Evolutionary conservation across 257 asterid species (phyloP).

Genomic region (Catharanthus roseus): DNA sequence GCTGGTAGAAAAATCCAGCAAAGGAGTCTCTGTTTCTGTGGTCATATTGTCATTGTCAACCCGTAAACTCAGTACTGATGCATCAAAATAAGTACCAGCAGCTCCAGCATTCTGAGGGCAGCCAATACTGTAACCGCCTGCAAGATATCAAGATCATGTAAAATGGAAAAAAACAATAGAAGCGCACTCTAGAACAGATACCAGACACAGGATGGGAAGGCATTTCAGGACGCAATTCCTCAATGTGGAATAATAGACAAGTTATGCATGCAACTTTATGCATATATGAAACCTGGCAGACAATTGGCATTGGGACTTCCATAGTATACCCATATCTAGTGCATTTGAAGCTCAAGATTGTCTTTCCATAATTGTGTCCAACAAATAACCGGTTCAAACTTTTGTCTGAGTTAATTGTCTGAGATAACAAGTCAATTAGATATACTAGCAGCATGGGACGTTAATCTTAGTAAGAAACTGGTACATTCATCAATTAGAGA

Average conservation of each 20-base stretch:
- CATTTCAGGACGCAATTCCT: not conserved
- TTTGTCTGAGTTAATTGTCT: too few species aligned
- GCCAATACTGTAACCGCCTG: slow-evolving; percentile 89
- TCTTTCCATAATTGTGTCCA: not conserved
- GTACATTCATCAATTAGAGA: not conserved
- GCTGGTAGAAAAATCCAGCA: slow-evolving; percentile 86
- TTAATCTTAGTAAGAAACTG: not conserved
- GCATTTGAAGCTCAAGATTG: slow-evolving; percentile 1
- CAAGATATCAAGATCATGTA: slow-evolving; percentile 27
- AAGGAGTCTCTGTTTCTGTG: slow-evolving; percentile 94
- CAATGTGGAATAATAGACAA: not conserved
- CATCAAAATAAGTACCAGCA: slow-evolving; percentile 98
- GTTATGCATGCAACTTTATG: not conserved
- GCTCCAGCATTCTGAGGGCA: slow-evolving; percentile 94
- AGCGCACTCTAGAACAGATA: not conserved
- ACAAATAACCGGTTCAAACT: not conserved
- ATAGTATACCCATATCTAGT: not conserved
- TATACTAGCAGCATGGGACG: not conserved
- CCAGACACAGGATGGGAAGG: not conserved
- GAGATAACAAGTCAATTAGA: not conserved
- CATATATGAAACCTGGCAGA: slow-evolving; percentile 2
- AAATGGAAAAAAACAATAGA: not conserved
- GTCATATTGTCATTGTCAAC: slow-evolving; percentile 81
- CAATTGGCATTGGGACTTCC: not conserved
- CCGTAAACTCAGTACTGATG: slow-evolving; percentile 83